phyloP scores from a whole-genome alignment of 768 basidiomycete genomes.

The Coprinopsis sp. region DNA sequence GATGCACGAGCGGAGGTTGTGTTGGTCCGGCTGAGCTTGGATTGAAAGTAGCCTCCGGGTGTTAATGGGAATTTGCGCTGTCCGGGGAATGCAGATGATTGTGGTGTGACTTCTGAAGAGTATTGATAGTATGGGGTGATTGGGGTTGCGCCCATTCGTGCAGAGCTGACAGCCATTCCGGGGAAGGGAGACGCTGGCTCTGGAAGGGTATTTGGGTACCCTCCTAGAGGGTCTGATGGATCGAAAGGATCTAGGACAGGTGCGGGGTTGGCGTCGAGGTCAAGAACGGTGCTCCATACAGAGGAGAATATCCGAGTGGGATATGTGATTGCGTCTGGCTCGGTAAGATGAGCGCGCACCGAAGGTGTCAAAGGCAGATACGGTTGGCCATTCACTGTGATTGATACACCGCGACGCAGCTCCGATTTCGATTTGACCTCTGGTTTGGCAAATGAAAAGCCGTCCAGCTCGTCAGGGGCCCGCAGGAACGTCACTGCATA shows the following conservation, averaged over 20 bases:
- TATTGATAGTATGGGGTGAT: constrained; percentile 4
- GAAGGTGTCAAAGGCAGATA: constrained; percentile 31
- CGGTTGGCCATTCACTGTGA: constrained; percentile 74
- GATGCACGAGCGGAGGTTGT: constrained; percentile 17
- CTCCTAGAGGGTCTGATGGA: constrained; percentile 25
- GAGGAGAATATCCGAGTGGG: constrained; percentile 78
- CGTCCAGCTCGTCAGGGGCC: constrained; percentile 54
- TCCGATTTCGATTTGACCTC: constrained; percentile 33
- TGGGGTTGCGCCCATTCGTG: constrained; percentile 9
- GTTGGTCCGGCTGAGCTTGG: constrained; percentile 14
- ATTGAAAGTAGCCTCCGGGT: constrained; percentile 22
- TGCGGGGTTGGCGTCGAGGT: constrained; percentile 47
- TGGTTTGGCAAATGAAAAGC: constrained; percentile 30
- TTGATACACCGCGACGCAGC: constrained; percentile 72
- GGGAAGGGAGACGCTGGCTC: constrained; percentile 83
- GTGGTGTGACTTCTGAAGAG: constrained; percentile 20
- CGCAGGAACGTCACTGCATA: constrained; percentile 83
- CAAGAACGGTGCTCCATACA: constrained; percentile 86
- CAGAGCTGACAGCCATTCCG: constrained; percentile 24
- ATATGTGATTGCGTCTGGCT: constrained; percentile 30
- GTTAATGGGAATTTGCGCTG: constrained; percentile 41
- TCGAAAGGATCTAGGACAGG: constrained; percentile 28
- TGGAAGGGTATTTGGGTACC: constrained; percentile 48
- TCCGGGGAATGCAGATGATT: constrained; percentile 45
- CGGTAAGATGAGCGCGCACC: constrained; percentile 15